These are phyloP conservation scores for Mytilinidion resinicola DNA, from an alignment of 495 filamentous ascomycete genomes.

Conservation along the genomic window DNA sequence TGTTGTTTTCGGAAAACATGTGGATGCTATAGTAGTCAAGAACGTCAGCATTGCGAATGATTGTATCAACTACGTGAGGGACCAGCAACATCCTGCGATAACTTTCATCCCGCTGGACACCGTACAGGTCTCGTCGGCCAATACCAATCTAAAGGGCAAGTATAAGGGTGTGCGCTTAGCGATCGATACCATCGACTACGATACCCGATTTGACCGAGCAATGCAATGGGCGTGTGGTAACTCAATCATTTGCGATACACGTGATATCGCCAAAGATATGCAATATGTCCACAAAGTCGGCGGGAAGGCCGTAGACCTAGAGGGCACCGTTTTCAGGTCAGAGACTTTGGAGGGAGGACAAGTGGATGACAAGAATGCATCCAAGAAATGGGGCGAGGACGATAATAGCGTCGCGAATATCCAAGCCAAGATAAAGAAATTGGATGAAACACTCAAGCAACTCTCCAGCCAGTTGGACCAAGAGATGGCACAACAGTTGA, in stretches of 20 bases:
- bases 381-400: constrained; percentile 84
- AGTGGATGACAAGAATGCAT: constrained; percentile 61
- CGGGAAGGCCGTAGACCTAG: constrained; percentile 87
- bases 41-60: constrained; percentile 90
- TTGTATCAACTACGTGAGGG: constrained; percentile 88
- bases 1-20: constrained; percentile 85
- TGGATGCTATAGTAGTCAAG: constrained; percentile 93
- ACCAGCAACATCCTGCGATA: constrained; percentile 75
- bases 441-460: constrained; percentile 62
- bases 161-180: constrained; percentile 78
- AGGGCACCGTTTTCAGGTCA: constrained; percentile 92
- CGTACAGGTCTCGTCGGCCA: constrained; percentile 84
- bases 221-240: constrained; percentile 93
- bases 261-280: constrained; percentile 77
- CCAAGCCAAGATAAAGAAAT: constrained; percentile 61
- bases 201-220: constrained; percentile 76
- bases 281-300: constrained; percentile 80
- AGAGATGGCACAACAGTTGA: constrained; percentile 55
- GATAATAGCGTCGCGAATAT: constrained; percentile 82
- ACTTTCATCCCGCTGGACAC: constrained; percentile 96
- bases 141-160: constrained; percentile 85
- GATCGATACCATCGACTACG: constrained; percentile 94
- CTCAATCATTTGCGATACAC: constrained; percentile 87
- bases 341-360: constrained; percentile 95
- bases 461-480: constrained; percentile 72